Percentiles rank a stretch among this genome's conserved stretches.
Evolutionary conservation across 2,329 filamentous ascomycete genomes (phyloP).

Genomic region (Neophaeococcomyces aloes): DNA sequence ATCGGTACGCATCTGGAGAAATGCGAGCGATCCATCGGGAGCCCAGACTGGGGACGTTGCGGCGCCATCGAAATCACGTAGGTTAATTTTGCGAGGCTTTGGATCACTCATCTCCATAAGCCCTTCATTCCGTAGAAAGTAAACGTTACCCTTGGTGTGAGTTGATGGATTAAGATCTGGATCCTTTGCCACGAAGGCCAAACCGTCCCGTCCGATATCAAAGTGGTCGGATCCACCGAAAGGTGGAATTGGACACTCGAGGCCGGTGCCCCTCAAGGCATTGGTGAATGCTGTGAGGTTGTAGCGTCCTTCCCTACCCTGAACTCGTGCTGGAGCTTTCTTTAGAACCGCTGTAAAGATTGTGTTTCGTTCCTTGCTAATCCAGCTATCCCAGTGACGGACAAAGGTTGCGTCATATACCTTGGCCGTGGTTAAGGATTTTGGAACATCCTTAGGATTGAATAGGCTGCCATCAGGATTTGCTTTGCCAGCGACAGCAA

Average conservation of each 20-base stretch:
- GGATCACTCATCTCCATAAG: constrained; percentile 28
- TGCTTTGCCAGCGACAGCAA: constrained; percentile 39
- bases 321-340: constrained; percentile 29
- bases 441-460: constrained; percentile 40
- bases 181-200: constrained; percentile 34
- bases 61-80: constrained; percentile 31
- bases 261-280: constrained; percentile 28
- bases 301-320: constrained; percentile 28
- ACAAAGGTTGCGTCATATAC: constrained; percentile 44
- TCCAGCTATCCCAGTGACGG: constrained; percentile 44
- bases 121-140: constrained; percentile 35
- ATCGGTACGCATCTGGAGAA: constrained; percentile 35
- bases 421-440: constrained; percentile 36
- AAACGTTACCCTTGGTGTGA: constrained; percentile 38
- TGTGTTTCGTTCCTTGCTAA: constrained; percentile 39
- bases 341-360: constrained; percentile 41
- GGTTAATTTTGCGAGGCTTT: constrained; percentile 26
- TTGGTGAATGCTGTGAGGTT: constrained; percentile 34
- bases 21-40: constrained; percentile 34
- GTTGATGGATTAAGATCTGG: constrained; percentile 35
- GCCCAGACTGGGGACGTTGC: constrained; percentile 37
- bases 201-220: constrained; percentile 34
- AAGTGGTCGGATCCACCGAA: constrained; percentile 39
- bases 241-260: constrained; percentile 40
- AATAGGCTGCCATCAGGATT: constrained; percentile 39